Base-by-base conservation (phyloP, 2,329 filamentous ascomycete species). In the Drechmeria coniospora region DNA sequence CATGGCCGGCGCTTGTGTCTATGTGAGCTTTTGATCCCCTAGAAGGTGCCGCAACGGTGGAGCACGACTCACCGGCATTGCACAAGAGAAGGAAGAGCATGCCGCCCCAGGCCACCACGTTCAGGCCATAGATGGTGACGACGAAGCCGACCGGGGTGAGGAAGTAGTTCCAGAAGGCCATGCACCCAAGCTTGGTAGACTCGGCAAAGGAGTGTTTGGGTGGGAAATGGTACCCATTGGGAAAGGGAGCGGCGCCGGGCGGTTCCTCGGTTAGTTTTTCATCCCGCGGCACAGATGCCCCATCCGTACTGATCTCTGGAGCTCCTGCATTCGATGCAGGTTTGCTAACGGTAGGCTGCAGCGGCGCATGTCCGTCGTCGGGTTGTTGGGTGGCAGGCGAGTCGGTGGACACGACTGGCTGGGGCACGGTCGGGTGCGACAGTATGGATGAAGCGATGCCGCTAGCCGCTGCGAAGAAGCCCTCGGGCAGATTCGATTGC, bases 81-180 rank as follows among this genome's bases (percentile, higher is more conserved):
- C 75, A 79, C 15, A 92, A 69, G 2, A 93, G 61, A 12, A 92
- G 59, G 53, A 92, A 92, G 19, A 92, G 63, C 83, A 92, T 92
- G 32, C 79, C 82, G 28, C 83, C 83, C 83, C 83, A 92, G 1
- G 79, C 84, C 8, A 92, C 70, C 13, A 92, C 68, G 37, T 87
- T 86, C 32, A 90, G 64, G 9, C 77, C 73, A 50, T 92, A 92
- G 5, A 92, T 49, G 2, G 74, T 79, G 22, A 87, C 68, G 29
- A 81, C 57, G 46, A 90, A 83, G 3, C 83, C 82, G 30, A 79
- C 51, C 0, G 78, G 78, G 0, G 81, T 92, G 21, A 68, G 57
- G 41, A 79, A 69, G 57, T 82, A 92, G 28, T 69, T 65, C 70
- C 72, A 76, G 44, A 79, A 81, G 0, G 68, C 64, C 16, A 62